Evolutionary conservation across 176 grass and related monocot genomes (phyloP), one percentile per base, ranked within the genome.

Genomic region (Oryza coarctata): DNA sequence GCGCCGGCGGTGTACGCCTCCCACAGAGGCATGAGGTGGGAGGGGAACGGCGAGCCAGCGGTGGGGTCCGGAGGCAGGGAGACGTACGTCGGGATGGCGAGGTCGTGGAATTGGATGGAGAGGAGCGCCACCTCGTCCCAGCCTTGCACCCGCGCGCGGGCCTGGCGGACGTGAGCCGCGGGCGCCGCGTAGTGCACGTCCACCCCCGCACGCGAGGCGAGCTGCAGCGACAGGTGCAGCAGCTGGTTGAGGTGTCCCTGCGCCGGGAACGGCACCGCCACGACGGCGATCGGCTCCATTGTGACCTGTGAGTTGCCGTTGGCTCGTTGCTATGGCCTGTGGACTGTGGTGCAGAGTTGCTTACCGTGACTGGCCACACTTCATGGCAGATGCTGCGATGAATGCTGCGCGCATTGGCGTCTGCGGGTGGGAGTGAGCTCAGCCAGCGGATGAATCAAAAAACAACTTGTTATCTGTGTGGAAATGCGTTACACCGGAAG

Each of bases 181-280:
- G 90, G 38, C 63, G 85, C 87, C 60, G 90, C 93, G 78, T 88
- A 95, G 81, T 93, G 76, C 74, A 90, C 87, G 77, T 68, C 1
- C 39, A 84, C 11, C 34, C 85, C 3, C 13, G 80, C 83, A 2
- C 78, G 86, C 40, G 75, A 75, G 2, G 84, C 91, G 68, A 94
- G 85, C 62, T 74, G 44, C 57, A 92, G 72, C 3, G 93, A 80
- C 27, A 94, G 78, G 74, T 92, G 87, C 52, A 92, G 93, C 35
- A 92, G 81, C 76, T 92, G 93, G 87, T 91, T 92, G 76, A 95
- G 87, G 90, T 95, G 93, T n/a, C n/a, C n/a, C n/a, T n/a, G n/a
- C n/a, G n/a, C n/a, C n/a, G n/a, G n/a, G n/a, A n/a, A n/a, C n/a
- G 93, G 93, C 72, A 95, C 90, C 18, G 89, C 76, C 22, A 87